These are phyloP conservation scores for Gynochthodes officinalis DNA, from an alignment of 257 asterid species.

Conservation along the genomic window DNA sequence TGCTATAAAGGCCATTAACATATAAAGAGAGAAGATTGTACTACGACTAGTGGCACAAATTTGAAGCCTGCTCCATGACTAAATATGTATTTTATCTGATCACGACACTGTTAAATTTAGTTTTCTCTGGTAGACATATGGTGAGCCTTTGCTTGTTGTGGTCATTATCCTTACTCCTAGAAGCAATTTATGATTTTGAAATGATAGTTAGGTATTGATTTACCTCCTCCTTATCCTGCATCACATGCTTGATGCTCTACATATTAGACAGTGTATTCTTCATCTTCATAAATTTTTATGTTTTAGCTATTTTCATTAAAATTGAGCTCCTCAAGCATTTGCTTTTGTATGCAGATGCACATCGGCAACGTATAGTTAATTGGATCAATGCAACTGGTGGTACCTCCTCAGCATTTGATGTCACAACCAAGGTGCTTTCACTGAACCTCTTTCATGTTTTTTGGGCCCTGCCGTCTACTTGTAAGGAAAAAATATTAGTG, in stretches of 20 bases:
- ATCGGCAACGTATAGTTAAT: conserved; percentile 55
- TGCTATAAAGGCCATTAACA: background rate
- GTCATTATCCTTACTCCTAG: background rate
- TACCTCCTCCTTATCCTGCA: background rate
- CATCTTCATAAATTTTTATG: background rate
- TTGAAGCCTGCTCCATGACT: background rate
- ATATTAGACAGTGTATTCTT: background rate
- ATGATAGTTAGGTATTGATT: too few species aligned
- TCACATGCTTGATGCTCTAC: background rate
- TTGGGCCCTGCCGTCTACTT: background rate
- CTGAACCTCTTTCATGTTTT: background rate
- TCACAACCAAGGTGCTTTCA: conserved; percentile 49
- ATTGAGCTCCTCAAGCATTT: background rate
- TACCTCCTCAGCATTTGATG: conserved; percentile 58
- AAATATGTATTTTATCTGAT: background rate
- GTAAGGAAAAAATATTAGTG: background rate
- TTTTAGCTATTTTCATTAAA: background rate
- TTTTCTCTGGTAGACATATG: background rate
- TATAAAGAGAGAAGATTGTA: background rate
- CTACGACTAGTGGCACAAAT: background rate
- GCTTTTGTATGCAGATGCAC: conserved; percentile 39
- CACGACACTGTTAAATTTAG: background rate
- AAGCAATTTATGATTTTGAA: too few species aligned
- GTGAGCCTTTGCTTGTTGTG: too few species aligned
- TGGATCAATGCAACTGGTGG: conserved; percentile 69